A percentile compares a stretch with the other conserved stretches of the same genome.
phyloP scores from a whole-genome alignment of 768 basidiomycete genomes.

The Mycena floridula region DNA sequence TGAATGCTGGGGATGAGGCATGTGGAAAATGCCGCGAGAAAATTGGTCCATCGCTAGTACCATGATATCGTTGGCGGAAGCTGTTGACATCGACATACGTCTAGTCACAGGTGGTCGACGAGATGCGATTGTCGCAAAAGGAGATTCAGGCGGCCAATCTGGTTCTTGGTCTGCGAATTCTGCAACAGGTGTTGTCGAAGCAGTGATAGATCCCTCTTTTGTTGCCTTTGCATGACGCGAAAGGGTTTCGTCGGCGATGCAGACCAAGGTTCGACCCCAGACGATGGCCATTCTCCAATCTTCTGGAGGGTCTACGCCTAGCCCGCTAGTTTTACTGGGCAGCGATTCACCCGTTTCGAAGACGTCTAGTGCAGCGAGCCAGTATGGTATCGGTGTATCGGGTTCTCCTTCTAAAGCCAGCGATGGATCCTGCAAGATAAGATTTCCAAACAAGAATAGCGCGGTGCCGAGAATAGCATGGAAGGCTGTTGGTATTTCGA shows the following conservation, averaged over 20 bases:
- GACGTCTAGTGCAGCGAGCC: slow-evolving; percentile 64
- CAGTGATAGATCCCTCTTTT: slow-evolving; percentile 3
- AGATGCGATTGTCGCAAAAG: slow-evolving; percentile 43
- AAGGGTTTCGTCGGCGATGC: slow-evolving; percentile 48
- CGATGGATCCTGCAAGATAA: slow-evolving; percentile 46
- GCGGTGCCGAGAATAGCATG: slow-evolving; percentile 60
- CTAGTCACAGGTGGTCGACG: slow-evolving; percentile 43
- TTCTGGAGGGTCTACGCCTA: slow-evolving; percentile 29
- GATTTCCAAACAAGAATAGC: slow-evolving; percentile 57
- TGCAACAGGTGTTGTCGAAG: slow-evolving; percentile 5
- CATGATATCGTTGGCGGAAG: slow-evolving; percentile 46
- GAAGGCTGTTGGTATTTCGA: slow-evolving; percentile 58
- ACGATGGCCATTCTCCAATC: slow-evolving; percentile 67
- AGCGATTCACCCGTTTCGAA: slow-evolving; percentile 65
- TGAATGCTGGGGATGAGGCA: slow-evolving; percentile 46
- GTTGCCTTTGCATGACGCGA: slow-evolving; percentile 19
- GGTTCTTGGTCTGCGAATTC: slow-evolving; percentile 31
- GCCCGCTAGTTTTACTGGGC: slow-evolving; percentile 36
- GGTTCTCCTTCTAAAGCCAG: slow-evolving; percentile 54
- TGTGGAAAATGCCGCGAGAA: slow-evolving; percentile 62
- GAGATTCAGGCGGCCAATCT: slow-evolving; percentile 45
- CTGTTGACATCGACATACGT: slow-evolving; percentile 37
- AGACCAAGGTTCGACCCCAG: slow-evolving; percentile 62
- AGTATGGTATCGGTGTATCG: slow-evolving; percentile 43
- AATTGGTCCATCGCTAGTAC: slow-evolving; percentile 65